Conservation (phyloP, 768 basidiomycete genomes). For the Suillus placidus region DNA sequence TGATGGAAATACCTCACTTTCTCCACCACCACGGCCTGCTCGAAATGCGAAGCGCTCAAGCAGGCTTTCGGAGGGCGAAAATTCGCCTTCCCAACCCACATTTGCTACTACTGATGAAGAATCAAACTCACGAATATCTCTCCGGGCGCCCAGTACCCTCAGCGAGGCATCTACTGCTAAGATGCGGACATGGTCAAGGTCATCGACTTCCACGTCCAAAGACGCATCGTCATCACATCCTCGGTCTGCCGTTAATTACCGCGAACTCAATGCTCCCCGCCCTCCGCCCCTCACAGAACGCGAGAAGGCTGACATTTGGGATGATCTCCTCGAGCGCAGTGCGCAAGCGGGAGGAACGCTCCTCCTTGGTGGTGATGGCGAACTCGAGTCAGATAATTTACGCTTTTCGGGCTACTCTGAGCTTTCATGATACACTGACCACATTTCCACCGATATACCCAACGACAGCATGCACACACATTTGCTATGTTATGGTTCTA, state of each 20-base stretch:
- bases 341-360: slow-evolving; percentile 75
- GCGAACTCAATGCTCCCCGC: slow-evolving; percentile 43
- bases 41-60: slow-evolving; percentile 20
- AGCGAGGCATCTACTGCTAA: slow-evolving; percentile 38
- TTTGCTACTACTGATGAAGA: neutral
- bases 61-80: slow-evolving; percentile 9
- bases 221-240: slow-evolving; percentile 16
- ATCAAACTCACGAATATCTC: slow-evolving; percentile 13
- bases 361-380: slow-evolving; percentile 48
- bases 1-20: slow-evolving; percentile 27
- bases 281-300: slow-evolving; percentile 54
- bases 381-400: slow-evolving; percentile 47
- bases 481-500: slow-evolving; percentile 11
- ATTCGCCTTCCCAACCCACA: slow-evolving; percentile 6
- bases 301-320: slow-evolving; percentile 75
- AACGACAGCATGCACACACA: slow-evolving; percentile 9
- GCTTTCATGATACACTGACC: slow-evolving; percentile 2
- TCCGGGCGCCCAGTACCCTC: slow-evolving; percentile 24
- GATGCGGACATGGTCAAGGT: slow-evolving; percentile 18
- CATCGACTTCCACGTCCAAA: slow-evolving; percentile 18
- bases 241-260: slow-evolving; percentile 47
- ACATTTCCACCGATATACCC: neutral
- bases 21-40: slow-evolving; percentile 30
- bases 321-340: slow-evolving; percentile 66
- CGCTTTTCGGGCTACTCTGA: slow-evolving; percentile 40